phyloP scores from a whole-genome alignment of 495 filamentous ascomycete genomes.

The Amphirosellinia nigrospora region DNA sequence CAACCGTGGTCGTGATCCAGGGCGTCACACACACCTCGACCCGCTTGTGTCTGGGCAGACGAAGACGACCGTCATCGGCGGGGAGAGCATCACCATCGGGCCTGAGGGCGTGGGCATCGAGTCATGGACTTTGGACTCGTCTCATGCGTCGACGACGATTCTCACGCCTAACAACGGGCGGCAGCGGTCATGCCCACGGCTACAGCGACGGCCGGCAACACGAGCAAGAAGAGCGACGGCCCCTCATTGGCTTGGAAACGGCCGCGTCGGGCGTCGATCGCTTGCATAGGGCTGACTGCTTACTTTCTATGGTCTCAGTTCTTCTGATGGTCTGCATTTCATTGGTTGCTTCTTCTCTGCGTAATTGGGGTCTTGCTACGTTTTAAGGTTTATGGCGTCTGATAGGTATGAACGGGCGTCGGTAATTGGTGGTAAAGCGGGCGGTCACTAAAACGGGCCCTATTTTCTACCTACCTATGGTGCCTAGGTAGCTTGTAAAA shows the following conservation, averaged over 20 bases:
- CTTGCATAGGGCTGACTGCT: conserved; percentile 29
- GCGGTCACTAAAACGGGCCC: background rate
- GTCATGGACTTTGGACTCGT: conserved; percentile 48
- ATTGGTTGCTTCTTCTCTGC: background rate
- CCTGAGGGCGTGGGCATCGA: conserved; percentile 50
- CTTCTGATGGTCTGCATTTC: background rate
- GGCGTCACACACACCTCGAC: conserved; percentile 54
- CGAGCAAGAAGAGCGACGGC: conserved; percentile 13
- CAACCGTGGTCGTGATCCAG: conserved; percentile 56
- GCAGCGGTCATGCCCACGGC: conserved; percentile 32
- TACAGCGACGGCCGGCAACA: conserved; percentile 14
- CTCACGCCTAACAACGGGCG: conserved; percentile 37
- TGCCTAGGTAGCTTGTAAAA: conserved; percentile 11
- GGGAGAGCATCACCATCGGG: conserved; percentile 51
- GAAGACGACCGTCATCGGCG: conserved; percentile 49
- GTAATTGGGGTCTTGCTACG: background rate
- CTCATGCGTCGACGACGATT: conserved; percentile 50
- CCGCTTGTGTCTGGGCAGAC: conserved; percentile 46
- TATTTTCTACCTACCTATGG: background rate
- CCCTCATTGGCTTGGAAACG: conserved; percentile 18
- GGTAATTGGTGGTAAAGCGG: background rate
- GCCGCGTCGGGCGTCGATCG: conserved; percentile 4
- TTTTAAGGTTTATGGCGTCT: background rate
- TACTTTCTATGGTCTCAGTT: background rate
- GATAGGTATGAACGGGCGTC: background rate